Evolutionary conservation across 192 early-diverging fungal species (phyloP), one percentile per base, ranked within the genome.

Genomic region (Backusella westeae): DNA sequence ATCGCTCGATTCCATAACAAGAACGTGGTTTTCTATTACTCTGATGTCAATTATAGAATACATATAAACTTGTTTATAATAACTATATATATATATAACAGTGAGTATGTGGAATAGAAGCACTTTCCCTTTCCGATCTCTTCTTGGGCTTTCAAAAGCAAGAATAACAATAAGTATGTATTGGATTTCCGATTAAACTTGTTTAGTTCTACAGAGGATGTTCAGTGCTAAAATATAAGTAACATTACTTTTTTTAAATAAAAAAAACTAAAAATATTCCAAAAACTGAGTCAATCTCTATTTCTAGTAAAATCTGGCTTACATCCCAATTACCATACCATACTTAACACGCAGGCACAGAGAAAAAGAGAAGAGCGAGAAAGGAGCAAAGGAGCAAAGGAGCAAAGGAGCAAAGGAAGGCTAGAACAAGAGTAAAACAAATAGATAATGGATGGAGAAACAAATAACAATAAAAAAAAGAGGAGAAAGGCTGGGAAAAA

Each of bases 1-100:
- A 26, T 41, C 39, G 21, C 12, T 46, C 4, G 69, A 71, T 46
- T 71, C 69, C 36, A 19, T 71, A 42, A 71, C 69, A 32, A 71
- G 38, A 38, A 71, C 36, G 8, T 41, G 69, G 15, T n/a, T 21
- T 44, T 71, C 69, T 19, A 38, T 29, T 39, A 71, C 69, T 71
- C 42, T 44, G 14, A 71, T 71, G 26, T 71, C 69, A 41, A 42
- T 42, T 71, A 71, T 21, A 6, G 36, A 42, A 17, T 71, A 14
- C 69, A 71, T 71, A 29, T 41, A 56, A 56, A 23, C 21, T 56
- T 23, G n/a, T 21, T 29, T 29, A 29, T 29, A 29, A 7, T 21
- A 56, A 21, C 21, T 21, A 7, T 19, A 21, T 3, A 0, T 21
- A 23, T 21, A 21, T 56, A 56, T 56, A 21, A 56, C 52, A 56